Base-by-base conservation (phyloP, 495 filamentous ascomycete species). In the Talaromyces trachyspermus region DNA sequence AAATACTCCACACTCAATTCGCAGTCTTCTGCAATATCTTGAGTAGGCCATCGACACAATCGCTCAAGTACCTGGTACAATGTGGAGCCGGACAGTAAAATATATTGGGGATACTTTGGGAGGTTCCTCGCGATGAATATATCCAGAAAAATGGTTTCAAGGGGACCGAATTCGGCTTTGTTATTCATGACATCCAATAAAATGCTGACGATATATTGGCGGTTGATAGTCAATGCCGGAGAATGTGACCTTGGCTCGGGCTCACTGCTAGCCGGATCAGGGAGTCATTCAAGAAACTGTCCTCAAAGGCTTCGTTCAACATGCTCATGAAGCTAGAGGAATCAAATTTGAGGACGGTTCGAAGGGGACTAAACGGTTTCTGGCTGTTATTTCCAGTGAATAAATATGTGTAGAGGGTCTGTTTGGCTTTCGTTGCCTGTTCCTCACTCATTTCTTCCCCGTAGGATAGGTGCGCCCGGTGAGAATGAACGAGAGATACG, bases 61-160 rank as follows among this genome's bases (percentile, higher is more conserved):
- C 88, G 86, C 7, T 79, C 69, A 33, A 98, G 71, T 29, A 95
- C 83, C 36, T 81, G 83, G 54, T 91, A 84, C 1, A 97, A 74
- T 7, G 84, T 83, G 6, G 85, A 85, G 41, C 89, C 92, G 0
- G 92, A 81, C 48, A 98, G 78, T 25, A 95, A 75, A 53, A 98
- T 86, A 56, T 95, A 95, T 60, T 96, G 90, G 4, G 88, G 89
- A 59, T 95, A 98, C 64, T 97, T 98, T 2, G 92, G 88, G 12
- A 97, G 75, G 55, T 95, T 98, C 48, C 92, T 84, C 36, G 92
- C 91, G 61, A 97, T 81, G 58, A 98, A 97, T 88, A 98, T 98
- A 60, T 98, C 85, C 26, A 98, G 75, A 62, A 94, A 97, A 48
- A 98, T 87, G 20, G 84, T 88, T 62, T 96, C 88, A 49, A 84